Evolutionary conservation across 257 asterid species (phyloP).

Genomic region (Mentha longifolia): DNA sequence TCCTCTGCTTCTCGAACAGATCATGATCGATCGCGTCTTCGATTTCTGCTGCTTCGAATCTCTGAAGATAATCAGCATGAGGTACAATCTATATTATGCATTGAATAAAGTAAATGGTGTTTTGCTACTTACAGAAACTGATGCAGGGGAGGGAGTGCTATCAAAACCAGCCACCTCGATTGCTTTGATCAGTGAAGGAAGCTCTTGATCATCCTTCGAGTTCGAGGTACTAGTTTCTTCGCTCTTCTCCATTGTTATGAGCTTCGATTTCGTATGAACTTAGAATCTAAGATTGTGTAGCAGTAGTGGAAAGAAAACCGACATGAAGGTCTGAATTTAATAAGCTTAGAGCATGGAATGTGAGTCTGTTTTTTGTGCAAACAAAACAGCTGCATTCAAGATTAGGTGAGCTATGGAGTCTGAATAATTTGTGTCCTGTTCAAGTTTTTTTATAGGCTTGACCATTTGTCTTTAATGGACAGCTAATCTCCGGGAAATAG

Average conservation of each 20-base stretch:
- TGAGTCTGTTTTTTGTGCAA: slow-evolving; percentile 6
- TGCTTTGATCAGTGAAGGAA: slow-evolving; percentile 58
- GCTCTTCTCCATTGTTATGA: slow-evolving; percentile 36
- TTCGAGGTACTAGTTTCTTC: slow-evolving; percentile 18
- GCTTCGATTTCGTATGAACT: background rate
- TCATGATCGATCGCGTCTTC: slow-evolving; percentile 16
- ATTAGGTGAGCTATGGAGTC: slow-evolving; percentile 30
- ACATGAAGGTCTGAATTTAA: slow-evolving; percentile 4
- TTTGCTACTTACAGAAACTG: slow-evolving; percentile 39
- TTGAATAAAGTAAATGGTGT: no score
- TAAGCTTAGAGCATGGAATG: slow-evolving; percentile 29
- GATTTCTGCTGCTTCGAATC: slow-evolving; percentile 40
- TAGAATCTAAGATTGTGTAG: no score
- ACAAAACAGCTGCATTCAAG: slow-evolving; percentile 49
- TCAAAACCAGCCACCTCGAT: slow-evolving; percentile 65
- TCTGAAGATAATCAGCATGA: slow-evolving; percentile 34
- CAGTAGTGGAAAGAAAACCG: background rate
- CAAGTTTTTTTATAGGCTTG: slow-evolving; percentile 13
- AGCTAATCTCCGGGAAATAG: slow-evolving; percentile 27
- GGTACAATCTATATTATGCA: background rate
- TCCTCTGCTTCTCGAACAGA: background rate
- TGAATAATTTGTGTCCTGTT: slow-evolving; percentile 16
- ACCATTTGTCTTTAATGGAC: slow-evolving; percentile 17
- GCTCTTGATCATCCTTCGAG: slow-evolving; percentile 35
- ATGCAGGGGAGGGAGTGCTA: background rate